phyloP scores from a whole-genome alignment of 2,329 filamentous ascomycete species.

The Fusarium heterosporum region DNA sequence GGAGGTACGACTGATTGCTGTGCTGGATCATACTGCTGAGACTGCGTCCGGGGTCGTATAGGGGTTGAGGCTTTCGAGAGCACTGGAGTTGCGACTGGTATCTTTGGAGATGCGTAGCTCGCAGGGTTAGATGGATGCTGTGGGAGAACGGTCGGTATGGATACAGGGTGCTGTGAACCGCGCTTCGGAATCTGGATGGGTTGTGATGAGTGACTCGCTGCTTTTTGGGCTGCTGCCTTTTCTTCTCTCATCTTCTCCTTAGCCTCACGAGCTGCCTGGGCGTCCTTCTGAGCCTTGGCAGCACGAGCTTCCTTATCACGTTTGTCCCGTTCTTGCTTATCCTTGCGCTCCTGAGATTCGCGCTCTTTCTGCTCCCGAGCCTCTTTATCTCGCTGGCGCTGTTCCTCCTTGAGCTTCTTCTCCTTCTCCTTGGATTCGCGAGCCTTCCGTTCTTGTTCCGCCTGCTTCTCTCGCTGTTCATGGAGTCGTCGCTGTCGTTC shows the following conservation, averaged over 20 bases:
- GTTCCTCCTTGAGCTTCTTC: constrained; percentile 86
- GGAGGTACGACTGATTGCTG: constrained; percentile 65
- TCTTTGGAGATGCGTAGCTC: constrained; percentile 80
- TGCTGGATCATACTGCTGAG: constrained; percentile 83
- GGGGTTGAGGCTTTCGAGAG: constrained; percentile 86
- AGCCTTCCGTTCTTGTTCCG: constrained; percentile 84
- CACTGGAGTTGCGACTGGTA: constrained; percentile 81
- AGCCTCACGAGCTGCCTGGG: constrained; percentile 60
- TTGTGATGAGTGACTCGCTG: constrained; percentile 54
- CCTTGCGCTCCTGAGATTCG: constrained; percentile 73
- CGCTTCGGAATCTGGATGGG: constrained; percentile 54
- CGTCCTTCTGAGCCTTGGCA: constrained; percentile 70
- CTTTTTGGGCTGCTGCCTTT: constrained; percentile 51
- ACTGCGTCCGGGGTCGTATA: constrained; percentile 78
- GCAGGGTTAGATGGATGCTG: constrained; percentile 69
- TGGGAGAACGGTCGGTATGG: constrained; percentile 64
- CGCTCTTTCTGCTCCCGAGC: constrained; percentile 76
- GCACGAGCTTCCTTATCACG: constrained; percentile 69
- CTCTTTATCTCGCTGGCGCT: constrained; percentile 83
- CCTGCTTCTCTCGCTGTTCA: constrained; percentile 87
- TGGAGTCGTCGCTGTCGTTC: constrained; percentile 83
- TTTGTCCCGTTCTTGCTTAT: constrained; percentile 72
- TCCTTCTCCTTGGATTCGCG: constrained; percentile 74
- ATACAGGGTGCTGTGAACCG: constrained; percentile 54
- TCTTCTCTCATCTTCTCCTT: constrained; percentile 78